These are phyloP conservation scores for Colletotrichum ledebouriae DNA, from an alignment of 2,329 filamentous ascomycete genomes.

Conservation along the genomic window DNA sequence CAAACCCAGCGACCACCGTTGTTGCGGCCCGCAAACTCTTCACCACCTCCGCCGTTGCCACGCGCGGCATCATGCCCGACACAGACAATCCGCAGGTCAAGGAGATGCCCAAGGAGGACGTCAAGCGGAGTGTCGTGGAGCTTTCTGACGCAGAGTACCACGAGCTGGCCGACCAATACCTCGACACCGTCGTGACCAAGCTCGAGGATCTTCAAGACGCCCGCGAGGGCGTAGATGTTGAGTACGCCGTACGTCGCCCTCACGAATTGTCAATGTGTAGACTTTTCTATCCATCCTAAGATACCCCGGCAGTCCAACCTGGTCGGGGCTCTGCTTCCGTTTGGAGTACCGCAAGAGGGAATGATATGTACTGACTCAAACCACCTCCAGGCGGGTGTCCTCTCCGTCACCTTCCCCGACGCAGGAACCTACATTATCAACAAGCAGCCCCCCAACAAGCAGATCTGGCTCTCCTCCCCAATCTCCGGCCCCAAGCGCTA, in stretches of 20 bases:
- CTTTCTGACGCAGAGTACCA: constrained; percentile 82
- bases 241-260: constrained; percentile 79
- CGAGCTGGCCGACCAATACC: constrained; percentile 80
- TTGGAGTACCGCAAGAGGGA: too few species aligned
- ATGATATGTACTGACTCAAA: constrained; percentile 28
- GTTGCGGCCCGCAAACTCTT: constrained; percentile 47
- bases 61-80: constrained; percentile 71
- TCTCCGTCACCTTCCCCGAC: constrained; percentile 78
- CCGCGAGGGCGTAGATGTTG: constrained; percentile 83
- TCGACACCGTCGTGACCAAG: constrained; percentile 68
- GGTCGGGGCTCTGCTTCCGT: constrained; percentile 26
- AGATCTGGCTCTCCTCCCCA: constrained; percentile 96
- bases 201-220: constrained; percentile 83
- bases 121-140: constrained; percentile 65
- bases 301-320: constrained; percentile 17
- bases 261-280: too few species aligned
- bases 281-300: not conserved
- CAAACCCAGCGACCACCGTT: constrained; percentile 26
- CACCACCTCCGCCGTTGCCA: constrained; percentile 47
- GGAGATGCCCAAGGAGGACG: constrained; percentile 55
- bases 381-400: constrained; percentile 79
- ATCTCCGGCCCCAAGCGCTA: constrained; percentile 93
- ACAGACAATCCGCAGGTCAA: constrained; percentile 65
- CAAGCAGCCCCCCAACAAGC: constrained; percentile 98
- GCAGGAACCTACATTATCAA: constrained; percentile 93